A percentile compares a stretch with the other conserved stretches of the same genome.
Conservation (phyloP, 1,139 yeast species). For the Yamadazyma conglobata region DNA sequence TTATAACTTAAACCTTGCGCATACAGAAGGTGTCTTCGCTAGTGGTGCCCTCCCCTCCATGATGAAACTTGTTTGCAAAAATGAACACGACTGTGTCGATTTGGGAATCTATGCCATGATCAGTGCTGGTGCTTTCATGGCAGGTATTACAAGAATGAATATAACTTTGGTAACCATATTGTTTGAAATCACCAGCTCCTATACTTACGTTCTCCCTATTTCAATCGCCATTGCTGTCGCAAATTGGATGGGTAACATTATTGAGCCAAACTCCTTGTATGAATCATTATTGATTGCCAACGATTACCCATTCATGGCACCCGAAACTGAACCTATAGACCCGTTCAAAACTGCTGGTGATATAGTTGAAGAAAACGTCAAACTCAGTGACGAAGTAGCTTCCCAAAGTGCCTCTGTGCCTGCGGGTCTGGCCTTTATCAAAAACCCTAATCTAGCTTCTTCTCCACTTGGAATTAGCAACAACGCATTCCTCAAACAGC, state of each 20-base stretch:
- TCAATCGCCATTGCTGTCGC: conserved; percentile 56
- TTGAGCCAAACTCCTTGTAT: conserved; percentile 53
- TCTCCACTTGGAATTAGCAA: too few species aligned
- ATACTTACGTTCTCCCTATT: conserved; percentile 58
- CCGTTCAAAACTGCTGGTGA: conserved; percentile 36
- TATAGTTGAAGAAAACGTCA: conserved; percentile 33
- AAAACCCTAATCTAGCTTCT: too few species aligned
- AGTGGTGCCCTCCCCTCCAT: conserved; percentile 13
- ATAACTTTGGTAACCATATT: conserved; percentile 57
- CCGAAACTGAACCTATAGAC: conserved; percentile 37
- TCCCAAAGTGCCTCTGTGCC: too few species aligned
- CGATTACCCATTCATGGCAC: conserved; percentile 53
- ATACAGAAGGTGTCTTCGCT: conserved; percentile 1
- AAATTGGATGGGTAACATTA: conserved; percentile 54
- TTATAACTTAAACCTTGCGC: conserved; percentile 15
- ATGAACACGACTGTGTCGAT: conserved; percentile 33
- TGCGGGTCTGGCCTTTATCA: too few species aligned
- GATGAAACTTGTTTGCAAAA: conserved; percentile 18
- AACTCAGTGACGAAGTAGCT: too few species aligned
- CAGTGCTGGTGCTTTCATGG: conserved; percentile 67
- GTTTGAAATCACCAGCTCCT: conserved; percentile 59
- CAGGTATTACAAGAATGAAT: conserved; percentile 66
- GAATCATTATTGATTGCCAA: conserved; percentile 48
- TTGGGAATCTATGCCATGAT: conserved; percentile 66
- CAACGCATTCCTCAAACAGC: conserved; percentile 10